Evolutionary conservation across 2,329 filamentous ascomycete species (phyloP), one percentile per base, ranked within the genome.

Genomic region (Simplicillium sp.): DNA sequence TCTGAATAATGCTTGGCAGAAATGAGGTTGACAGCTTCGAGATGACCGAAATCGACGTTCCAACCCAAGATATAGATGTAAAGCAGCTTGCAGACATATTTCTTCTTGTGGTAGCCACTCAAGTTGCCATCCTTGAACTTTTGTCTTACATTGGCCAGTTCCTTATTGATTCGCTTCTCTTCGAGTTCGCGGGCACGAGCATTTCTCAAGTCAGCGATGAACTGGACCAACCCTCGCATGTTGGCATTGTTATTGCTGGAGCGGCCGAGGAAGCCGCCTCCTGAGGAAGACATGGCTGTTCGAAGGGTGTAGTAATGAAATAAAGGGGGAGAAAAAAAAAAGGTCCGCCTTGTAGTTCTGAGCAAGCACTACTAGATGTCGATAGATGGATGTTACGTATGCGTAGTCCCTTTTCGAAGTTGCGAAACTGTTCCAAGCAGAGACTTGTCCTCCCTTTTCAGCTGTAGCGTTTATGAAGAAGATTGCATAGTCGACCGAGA

Each of bases 21-120:
- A 52, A 98, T 94, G 55, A 98, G 77, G 58, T 97, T 97, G 58
- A 98, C 90, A 29, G 94, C 94, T 67, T 98, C 92, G 51, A 98
- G 80, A 60, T 98, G 92, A 42, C 92, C 92, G 63, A 98, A 98
- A 62, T 97, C 94, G 65, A 98, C 90, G 61, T 98, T 90, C 84
- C 92, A 98, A 37, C 92, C 92, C 49, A 98, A 77, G 45, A 98
- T 98, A 64, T 98, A 98, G 56, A 98, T 97, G 64, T 98, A 98
- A 46, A 98, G 73, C 51, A 98, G 79, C 80, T 98, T 98, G 86
- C 92, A 98, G 51, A 98, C 92, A 61, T 98, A 98, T 84, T 98
- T 98, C 77, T 98, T 98, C 73, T 94, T 96, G 71, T 96, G 88
- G 60, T 98, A 98, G 50, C 92, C 94, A 59, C 84, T 95, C 44